phyloP scores from a whole-genome alignment of 495 filamentous ascomycete genomes.

The Neurospora cerealis region DNA sequence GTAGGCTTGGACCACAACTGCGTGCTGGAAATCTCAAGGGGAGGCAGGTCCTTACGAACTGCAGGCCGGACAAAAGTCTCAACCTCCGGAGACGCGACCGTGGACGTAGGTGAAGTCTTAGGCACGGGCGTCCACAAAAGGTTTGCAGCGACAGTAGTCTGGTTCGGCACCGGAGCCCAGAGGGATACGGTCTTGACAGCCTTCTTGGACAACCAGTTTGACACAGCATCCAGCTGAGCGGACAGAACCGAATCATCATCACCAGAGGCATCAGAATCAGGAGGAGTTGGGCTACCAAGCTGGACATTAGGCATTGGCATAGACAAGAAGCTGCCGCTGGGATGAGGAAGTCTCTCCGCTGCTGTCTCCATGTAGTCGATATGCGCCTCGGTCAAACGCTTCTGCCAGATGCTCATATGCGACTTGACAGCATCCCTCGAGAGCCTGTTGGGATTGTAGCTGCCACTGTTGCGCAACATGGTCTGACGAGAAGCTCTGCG shows the following conservation, averaged over 20 bases:
- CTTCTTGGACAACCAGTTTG: not conserved
- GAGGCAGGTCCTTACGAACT: slow-evolving; percentile 19
- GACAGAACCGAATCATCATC: slow-evolving; percentile 12
- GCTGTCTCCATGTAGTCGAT: slow-evolving; percentile 34
- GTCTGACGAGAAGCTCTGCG: slow-evolving; percentile 26
- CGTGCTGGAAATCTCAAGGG: slow-evolving; percentile 27
- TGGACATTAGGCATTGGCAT: slow-evolving; percentile 24
- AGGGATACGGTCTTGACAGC: slow-evolving; percentile 3
- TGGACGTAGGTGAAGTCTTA: slow-evolving; percentile 1
- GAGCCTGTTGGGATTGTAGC: slow-evolving; percentile 12
- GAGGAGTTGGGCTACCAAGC: slow-evolving; percentile 41
- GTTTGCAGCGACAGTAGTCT: not conserved
- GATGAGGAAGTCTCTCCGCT: slow-evolving; percentile 24
- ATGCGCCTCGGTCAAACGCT: slow-evolving; percentile 30
- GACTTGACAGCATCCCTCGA: slow-evolving; percentile 3
- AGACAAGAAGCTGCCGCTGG: slow-evolving; percentile 30
- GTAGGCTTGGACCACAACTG: slow-evolving; percentile 22
- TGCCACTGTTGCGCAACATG: slow-evolving; percentile 18
- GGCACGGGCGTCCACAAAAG: slow-evolving; percentile 7
- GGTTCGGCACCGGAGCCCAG: slow-evolving; percentile 11
- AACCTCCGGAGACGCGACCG: not conserved
- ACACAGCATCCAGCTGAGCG: slow-evolving; percentile 18
- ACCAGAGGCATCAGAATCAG: slow-evolving; percentile 32
- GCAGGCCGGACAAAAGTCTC: slow-evolving; percentile 19
- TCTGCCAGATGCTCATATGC: slow-evolving; percentile 21